A percentile compares a stretch with the other conserved stretches of the same genome.
These are phyloP conservation scores for Vicia villosa DNA, from an alignment of 306 rosid species.

Conservation along the genomic window DNA sequence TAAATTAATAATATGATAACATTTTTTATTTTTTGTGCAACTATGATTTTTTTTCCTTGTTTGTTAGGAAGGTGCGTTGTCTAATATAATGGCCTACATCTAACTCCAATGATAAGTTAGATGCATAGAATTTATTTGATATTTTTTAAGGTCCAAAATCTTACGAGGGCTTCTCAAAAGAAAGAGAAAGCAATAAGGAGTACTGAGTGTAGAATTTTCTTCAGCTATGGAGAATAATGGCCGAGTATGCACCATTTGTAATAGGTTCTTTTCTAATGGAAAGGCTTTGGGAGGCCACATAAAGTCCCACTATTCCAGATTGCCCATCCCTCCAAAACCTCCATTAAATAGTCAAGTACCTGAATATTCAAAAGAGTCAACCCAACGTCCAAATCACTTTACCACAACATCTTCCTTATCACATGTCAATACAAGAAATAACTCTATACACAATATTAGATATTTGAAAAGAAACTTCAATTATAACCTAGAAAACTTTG, in stretches of 20 bases:
- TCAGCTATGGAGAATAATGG: constrained; percentile 12
- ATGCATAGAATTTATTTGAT: too few relatives aligned
- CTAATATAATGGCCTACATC: too few relatives aligned
- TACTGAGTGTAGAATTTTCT: background rate
- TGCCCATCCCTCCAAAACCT: background rate
- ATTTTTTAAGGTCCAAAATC: background rate
- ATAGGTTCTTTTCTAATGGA: constrained; percentile 6
- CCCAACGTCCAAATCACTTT: background rate
- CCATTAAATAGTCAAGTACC: background rate
- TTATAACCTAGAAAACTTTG: background rate
- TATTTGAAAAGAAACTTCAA: background rate
- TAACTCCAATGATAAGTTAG: too few relatives aligned
- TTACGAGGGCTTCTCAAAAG: background rate
- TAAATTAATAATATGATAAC: too few relatives aligned
- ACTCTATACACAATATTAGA: background rate
- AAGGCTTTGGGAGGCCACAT: constrained; percentile 27
- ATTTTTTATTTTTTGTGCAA: too few relatives aligned
- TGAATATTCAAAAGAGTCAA: background rate
- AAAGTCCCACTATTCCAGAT: background rate
- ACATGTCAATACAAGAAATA: background rate
- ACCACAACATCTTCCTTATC: background rate
- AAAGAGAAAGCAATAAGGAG: background rate
- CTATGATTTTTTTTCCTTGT: too few relatives aligned
- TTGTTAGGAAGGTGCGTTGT: too few relatives aligned
- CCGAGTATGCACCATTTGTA: background rate